Evolutionary conservation across 306 rosid genomes (phyloP), one percentile per base, ranked within the genome.

Genomic region (barrel medic (Medicago truncatula)): DNA sequence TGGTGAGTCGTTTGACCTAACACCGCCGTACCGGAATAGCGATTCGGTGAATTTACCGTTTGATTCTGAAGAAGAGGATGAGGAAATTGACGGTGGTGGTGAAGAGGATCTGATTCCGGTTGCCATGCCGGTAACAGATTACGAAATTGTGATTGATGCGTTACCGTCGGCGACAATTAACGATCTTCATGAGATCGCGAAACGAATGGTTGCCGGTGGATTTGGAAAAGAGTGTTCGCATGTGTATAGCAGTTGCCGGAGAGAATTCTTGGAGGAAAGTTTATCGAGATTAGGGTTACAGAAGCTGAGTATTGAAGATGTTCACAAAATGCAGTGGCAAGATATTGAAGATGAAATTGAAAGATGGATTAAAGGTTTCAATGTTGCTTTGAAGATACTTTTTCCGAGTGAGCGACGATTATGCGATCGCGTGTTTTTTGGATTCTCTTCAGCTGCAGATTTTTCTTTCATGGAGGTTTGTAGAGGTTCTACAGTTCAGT

Each of bases 381-480:
- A 87, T 36, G 92, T 95, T 5, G 72, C 97, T 23, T 82, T 95
- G 16, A 86, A 86, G 65, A 88, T 95, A 67, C 88, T 95, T 21
- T 92, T 90, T 72, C 97, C 99, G 2, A 90, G 97, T 46, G 98
- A 95, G 73, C 87, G 97, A 0, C 72, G 97, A 12, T 92, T 95
- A 71, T 91, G 95, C 12, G 93, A 84, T 56, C 93, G 96, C 2
- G 80, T 95, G 36, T 95, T 95, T 86, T 82, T 83, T 67, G 98
- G 99, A 38, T 87, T 89, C 77, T 81, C 97, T 38, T 89, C 98
- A 9, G 85, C 96, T 10, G 85, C 93, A 0, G 93, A 90, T 10
- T 91, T 89, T 70, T 89, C 99, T 0, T 92, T 95, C 86, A 90
- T 90, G 96, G 98, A 95, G 85, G 97, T 95, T 11, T 95, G 98